phyloP scores from a whole-genome alignment of 106 monocot genomes.

The Platanthera zijinensis region DNA sequence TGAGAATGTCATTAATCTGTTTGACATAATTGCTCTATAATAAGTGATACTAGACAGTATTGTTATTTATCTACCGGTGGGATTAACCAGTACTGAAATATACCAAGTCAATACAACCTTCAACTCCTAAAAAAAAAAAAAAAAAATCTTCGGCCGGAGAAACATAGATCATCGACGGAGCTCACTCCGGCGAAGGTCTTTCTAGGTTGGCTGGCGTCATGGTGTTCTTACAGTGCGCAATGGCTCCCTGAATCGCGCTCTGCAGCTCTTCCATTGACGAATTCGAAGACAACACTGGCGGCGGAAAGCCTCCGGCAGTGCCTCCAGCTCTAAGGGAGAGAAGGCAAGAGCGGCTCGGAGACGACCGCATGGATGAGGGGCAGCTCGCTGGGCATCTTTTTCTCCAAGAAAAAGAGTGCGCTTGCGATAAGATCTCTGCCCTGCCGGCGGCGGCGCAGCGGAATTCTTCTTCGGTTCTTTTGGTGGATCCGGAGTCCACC shows the following conservation, averaged over 20 bases:
- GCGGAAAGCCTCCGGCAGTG: neutral
- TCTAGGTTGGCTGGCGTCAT: conserved; percentile 18
- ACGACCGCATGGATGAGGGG: conserved; percentile 83
- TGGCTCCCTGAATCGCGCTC: conserved; percentile 83
- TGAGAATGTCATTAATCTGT: no score
- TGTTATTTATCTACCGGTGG: no score
- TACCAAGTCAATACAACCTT: no score
- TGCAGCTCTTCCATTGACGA: conserved; percentile 92
- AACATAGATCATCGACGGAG: neutral
- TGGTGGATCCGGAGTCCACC: neutral
- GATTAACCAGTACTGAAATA: no score
- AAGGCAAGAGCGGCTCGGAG: conserved; percentile 75
- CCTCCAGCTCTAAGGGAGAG: conserved; percentile 18
- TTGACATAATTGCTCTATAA: no score
- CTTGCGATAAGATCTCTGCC: conserved; percentile 13
- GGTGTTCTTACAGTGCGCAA: conserved; percentile 82
- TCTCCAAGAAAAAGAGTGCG: conserved; percentile 13
- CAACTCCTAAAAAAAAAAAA: neutral
- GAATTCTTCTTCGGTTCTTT: neutral
- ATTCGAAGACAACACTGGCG: conserved; percentile 6
- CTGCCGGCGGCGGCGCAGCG: neutral
- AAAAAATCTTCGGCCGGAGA: neutral
- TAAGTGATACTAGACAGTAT: no score
- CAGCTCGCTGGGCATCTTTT: conserved; percentile 52
- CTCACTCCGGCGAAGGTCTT: neutral